Evolutionary conservation across 108 stramenopile genomes (phyloP).

Genomic region (Epipyxis sp.): DNA sequence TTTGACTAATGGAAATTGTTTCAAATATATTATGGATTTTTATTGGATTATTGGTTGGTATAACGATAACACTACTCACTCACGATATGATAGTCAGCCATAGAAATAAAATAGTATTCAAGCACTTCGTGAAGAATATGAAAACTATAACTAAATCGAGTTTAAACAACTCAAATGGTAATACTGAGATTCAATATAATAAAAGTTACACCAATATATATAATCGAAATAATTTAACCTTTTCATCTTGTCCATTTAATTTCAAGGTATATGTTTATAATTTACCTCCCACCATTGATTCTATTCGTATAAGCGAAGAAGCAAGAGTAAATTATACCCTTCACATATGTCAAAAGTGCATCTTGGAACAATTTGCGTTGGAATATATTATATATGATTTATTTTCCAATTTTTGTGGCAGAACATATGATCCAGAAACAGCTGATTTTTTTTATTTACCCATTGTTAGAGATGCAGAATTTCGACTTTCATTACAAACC

Average conservation of each 20-base stretch:
- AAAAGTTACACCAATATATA: no score
- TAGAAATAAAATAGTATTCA: no score
- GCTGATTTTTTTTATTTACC: constrained; percentile 38
- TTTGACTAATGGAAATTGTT: no score
- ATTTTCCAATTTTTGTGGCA: constrained; percentile 17
- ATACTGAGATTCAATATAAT: no score
- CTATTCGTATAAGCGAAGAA: constrained; percentile 26
- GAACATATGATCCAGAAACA: constrained; percentile 23
- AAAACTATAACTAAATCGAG: no score
- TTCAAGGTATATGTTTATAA: constrained; percentile 30
- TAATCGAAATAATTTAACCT: no score
- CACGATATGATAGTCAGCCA: no score
- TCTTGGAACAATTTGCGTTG: constrained; percentile 28
- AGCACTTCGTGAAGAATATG: no score
- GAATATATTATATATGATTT: constrained; percentile 34
- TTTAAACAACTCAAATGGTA: no score
- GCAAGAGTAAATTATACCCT: not conserved
- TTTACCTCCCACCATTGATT: not conserved
- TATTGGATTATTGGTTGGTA: no score
- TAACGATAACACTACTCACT: no score
- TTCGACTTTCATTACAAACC: not conserved
- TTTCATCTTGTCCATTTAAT: constrained; percentile 16
- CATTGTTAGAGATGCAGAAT: constrained; percentile 16
- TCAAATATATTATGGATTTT: no score
- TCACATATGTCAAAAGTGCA: constrained; percentile 17